Evolutionary conservation across 1,284 basidiomycete genomes (phyloP).

Genomic region (Crocinoboletus sp.): DNA sequence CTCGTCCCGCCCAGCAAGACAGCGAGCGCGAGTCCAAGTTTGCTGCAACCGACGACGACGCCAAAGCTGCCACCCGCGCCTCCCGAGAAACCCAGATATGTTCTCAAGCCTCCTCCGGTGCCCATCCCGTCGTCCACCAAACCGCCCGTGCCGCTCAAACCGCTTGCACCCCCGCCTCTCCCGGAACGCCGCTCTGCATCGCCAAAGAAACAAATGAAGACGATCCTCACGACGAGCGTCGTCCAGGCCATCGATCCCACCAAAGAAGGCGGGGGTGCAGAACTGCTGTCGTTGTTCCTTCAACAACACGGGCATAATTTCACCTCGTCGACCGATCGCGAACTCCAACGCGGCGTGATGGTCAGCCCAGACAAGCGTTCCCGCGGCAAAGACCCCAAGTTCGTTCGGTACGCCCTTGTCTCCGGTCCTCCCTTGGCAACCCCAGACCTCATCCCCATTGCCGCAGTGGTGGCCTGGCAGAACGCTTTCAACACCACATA

Average conservation of each 20-base stretch:
- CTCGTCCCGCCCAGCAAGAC: not conserved
- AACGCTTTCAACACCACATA: conserved; percentile 39
- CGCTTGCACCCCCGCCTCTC: conserved; percentile 25
- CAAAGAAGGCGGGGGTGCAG: conserved; percentile 36
- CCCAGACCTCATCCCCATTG: not conserved
- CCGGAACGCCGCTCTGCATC: conserved; percentile 11
- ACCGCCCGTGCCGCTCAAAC: conserved; percentile 16
- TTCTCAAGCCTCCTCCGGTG: conserved; percentile 28
- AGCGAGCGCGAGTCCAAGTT: not conserved
- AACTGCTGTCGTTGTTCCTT: conserved; percentile 38
- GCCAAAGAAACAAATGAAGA: conserved; percentile 32
- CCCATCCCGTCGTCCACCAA: conserved; percentile 17
- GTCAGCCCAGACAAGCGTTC: conserved; percentile 34
- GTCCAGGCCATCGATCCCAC: conserved; percentile 41
- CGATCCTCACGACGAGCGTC: conserved; percentile 41
- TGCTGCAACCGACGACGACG: conserved; percentile 4
- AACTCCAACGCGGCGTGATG: conserved; percentile 34
- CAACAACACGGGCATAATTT: conserved; percentile 34
- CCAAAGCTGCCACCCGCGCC: conserved; percentile 3
- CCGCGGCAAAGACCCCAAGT: conserved; percentile 25
- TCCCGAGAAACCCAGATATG: conserved; percentile 19
- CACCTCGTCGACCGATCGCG: conserved; percentile 34
- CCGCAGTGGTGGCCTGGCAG: conserved; percentile 45
- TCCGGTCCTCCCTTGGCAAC: too few relatives aligned
- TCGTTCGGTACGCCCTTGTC: conserved; percentile 26